Conservation (phyloP, 257 asterid genomes). For the Salvia miltiorrhiza region DNA sequence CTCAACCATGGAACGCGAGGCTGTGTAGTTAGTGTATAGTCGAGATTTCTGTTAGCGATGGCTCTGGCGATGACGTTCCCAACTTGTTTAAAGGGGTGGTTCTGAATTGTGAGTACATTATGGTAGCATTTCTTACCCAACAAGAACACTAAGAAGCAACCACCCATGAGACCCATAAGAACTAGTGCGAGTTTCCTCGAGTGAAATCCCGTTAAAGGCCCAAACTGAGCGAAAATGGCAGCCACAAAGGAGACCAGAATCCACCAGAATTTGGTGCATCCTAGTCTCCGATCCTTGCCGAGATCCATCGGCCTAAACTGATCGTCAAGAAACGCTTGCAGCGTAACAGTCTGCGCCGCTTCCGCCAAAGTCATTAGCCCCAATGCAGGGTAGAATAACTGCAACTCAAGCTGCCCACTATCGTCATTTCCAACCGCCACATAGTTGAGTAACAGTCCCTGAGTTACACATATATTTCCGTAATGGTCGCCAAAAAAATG, state of each 20-base stretch:
- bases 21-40: no score
- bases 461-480: no score
- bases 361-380: slow-evolving; percentile 11
- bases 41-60: no score
- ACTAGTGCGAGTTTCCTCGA: not conserved
- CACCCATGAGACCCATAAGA: not conserved
- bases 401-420: not conserved
- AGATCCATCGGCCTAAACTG: not conserved
- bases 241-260: not conserved
- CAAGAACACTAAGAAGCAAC: not conserved
- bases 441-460: not conserved
- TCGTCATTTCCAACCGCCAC: not conserved
- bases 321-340: slow-evolving; percentile 23
- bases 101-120: no score
- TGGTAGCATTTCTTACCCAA: not conserved
- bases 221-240: not conserved
- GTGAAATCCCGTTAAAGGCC: not conserved
- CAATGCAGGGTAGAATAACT: not conserved
- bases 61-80: no score
- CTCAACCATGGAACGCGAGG: no score
- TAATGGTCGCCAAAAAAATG: no score
- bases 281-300: no score
- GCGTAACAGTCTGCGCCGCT: not conserved
- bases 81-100: no score
- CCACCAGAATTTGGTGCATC: slow-evolving; percentile 12